Conservation (phyloP, 2,329 filamentous ascomycete genomes). For the Trichoderma oligosporum region DNA sequence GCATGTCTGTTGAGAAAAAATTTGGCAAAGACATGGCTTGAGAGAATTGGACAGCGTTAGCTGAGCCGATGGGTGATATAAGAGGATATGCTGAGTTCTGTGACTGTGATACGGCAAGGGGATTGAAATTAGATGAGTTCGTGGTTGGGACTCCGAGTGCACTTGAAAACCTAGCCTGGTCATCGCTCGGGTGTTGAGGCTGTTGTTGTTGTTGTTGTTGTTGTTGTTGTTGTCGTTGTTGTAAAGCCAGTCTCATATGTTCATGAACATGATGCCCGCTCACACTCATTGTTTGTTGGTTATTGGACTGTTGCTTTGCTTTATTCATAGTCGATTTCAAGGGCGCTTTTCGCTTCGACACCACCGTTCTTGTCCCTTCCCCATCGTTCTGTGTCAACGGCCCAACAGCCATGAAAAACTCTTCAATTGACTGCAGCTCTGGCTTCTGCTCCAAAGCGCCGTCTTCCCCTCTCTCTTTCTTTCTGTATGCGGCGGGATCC, state of each 20-base stretch:
- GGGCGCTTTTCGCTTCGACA: constrained; percentile 36
- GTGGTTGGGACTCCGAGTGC: constrained; percentile 41
- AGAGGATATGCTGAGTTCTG: constrained; percentile 43
- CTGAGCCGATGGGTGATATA: constrained; percentile 52
- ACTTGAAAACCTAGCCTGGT: constrained; percentile 41
- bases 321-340: constrained; percentile 30
- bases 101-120: constrained; percentile 40
- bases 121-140: constrained; percentile 39
- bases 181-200: neutral
- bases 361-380: constrained; percentile 25
- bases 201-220: no score
- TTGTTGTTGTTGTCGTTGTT: no score
- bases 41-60: constrained; percentile 39
- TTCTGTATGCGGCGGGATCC: constrained; percentile 63
- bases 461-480: constrained; percentile 78
- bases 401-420: constrained; percentile 82
- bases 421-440: constrained; percentile 88
- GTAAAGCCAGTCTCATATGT: constrained; percentile 14
- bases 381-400: constrained; percentile 54
- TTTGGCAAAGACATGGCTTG: constrained; percentile 36
- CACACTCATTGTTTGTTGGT: neutral
- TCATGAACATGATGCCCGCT: constrained; percentile 5
- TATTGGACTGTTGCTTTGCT: constrained; percentile 4
- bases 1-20: constrained; percentile 51
- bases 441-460: constrained; percentile 84